Evolutionary conservation across 345 rosid species (phyloP), one percentile per base, ranked within the genome.

Genomic region (Pistacia integerrima): DNA sequence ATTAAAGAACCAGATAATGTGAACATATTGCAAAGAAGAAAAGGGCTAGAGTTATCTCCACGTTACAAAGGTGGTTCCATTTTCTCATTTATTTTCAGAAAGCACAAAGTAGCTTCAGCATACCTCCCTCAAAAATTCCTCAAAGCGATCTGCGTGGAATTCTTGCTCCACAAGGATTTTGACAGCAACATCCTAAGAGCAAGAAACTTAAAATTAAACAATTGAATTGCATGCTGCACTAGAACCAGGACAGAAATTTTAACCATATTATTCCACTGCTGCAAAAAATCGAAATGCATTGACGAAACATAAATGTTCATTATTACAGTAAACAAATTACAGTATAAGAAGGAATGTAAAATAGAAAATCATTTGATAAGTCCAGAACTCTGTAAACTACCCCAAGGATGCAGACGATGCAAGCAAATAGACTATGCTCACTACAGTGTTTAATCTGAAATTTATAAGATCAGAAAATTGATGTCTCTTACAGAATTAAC

Each of bases 151-250:
- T 30, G 78, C 77, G 67, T 62, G 87, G 67, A 85, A 85, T 56
- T 84, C 87, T 73, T 87, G 90, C 78, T 83, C 90, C 82, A 78
- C 71, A 48, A 87, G 88, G 80, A 85, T 81, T 82, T 87, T 87
- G 80, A 87, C 90, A 69, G 90, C 90, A 84, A 85, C 90, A 78
- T 87, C 90, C 90, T 87, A 68, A 18, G 62, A 72, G 67, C 75
- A 52, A 60, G 67, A 38, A 80, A 17, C 59, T 58, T 75, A 52
- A 44, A 36, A 61, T 76, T 61, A 78, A 61, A 33, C 62, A 74
- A 55, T 44, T 17, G 18, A 64, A 69, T 30, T 10, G 64, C 52
- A 51, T 28, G 52, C 9, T 49, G 35, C 28, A 73, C 66, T 55
- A 70, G 57, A 55, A 73, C 48, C 18, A 68, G 73, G 13, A 49